Percentiles rank a stretch among this genome's conserved stretches.
Evolutionary conservation across 2,329 filamentous ascomycete species (phyloP).

Genomic region (Colletotrichum lini): DNA sequence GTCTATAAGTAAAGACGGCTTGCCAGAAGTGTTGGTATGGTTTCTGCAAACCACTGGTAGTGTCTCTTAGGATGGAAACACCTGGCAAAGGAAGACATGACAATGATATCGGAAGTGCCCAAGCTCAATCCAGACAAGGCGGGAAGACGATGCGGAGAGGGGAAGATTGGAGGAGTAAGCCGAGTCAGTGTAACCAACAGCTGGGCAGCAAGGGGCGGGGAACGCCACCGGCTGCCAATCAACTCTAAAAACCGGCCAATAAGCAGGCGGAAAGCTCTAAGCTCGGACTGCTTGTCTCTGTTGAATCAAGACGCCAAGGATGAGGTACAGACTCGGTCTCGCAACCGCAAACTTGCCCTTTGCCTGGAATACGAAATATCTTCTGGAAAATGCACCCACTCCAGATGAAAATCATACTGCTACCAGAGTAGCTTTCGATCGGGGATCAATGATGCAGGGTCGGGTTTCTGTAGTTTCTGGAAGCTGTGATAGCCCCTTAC

Average conservation of each 20-base stretch:
- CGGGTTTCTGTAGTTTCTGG: background rate
- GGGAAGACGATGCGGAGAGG: conserved; percentile 18
- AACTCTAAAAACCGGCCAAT: conserved; percentile 26
- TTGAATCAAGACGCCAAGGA: background rate
- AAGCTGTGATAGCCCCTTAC: background rate
- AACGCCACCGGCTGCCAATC: conserved; percentile 16
- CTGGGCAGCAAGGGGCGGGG: conserved; percentile 25
- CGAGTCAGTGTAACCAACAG: conserved; percentile 16
- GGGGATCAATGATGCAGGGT: conserved; percentile 1
- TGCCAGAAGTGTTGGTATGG: background rate
- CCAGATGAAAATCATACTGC: no score
- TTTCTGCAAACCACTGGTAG: background rate
- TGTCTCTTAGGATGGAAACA: background rate
- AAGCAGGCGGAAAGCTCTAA: conserved; percentile 7
- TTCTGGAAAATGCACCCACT: no score
- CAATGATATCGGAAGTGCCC: background rate
- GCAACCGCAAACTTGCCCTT: no score
- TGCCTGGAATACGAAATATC: no score
- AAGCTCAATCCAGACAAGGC: background rate
- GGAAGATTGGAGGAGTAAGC: conserved; percentile 11
- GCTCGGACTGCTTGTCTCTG: background rate
- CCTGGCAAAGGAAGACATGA: background rate
- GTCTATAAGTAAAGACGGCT: background rate
- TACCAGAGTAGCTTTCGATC: background rate
- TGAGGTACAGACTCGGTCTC: no score